Evolutionary conservation across 2,329 filamentous ascomycete genomes (phyloP), one percentile per base, ranked within the genome.

Genomic region (Truncatella angustata): DNA sequence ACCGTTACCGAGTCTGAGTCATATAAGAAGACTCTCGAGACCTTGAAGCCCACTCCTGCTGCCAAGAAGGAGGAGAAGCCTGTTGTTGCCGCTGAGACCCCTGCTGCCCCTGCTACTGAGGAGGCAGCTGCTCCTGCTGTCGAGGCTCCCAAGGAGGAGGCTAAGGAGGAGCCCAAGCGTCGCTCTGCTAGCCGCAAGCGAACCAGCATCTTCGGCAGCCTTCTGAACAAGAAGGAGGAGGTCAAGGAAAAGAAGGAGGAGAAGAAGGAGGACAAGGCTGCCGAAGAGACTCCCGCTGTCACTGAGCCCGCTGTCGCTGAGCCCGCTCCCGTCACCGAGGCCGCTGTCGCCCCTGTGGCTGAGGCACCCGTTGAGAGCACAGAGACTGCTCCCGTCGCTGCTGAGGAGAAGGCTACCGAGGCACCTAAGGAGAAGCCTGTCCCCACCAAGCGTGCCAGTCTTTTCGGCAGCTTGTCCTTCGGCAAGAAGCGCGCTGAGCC

Each of bases 21-120:
- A 54, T 99, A 96, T 86, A 97, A 96, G 85, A 79, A 82, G 63
- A 85, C 89, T 59, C 74, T 94, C 18, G 88, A 91, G 76, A 87
- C 86, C 66, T 74, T 83, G 61, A 82, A 82, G 72, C 79, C 78
- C 34, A 66, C 70, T 58, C 64, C 67, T 49, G 63, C 66, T 23
- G 64, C 62, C 49, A 69, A 70, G 59, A 73, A 74, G 68, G 75
- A 79, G 69, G 24, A 40, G 37, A n/a, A 23, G 11, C 64, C 69
- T 56, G 69, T 68, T 40, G 60, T 65, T 16, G 67, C 68, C 52
- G 64, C 60, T 56, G 65, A 72, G 44, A 61, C 65, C 39, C 34
- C 56, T 45, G 66, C 67, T 58, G 69, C 36, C 18, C 65, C 67
- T 58, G 69, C 36, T 16, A 39, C 16, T 21, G 26, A 32, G 26